Evolutionary conservation across 2,329 filamentous ascomycete species (phyloP).

Genomic region (Clonostachys rhizophaga): DNA sequence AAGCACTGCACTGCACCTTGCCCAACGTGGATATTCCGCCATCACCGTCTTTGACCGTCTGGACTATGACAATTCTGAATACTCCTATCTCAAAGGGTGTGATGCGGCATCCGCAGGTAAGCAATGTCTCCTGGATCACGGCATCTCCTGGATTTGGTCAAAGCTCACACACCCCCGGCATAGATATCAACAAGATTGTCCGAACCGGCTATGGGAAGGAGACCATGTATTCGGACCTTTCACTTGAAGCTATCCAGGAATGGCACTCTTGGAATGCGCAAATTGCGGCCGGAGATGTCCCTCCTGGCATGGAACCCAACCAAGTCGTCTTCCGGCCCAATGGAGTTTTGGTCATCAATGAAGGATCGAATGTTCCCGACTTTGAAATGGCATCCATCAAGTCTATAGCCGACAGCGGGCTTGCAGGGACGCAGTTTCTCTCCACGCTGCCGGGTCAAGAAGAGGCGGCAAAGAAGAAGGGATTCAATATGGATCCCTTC

Average conservation of each 20-base stretch:
- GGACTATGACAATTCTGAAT: conserved; percentile 28
- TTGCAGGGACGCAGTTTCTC: conserved; percentile 21
- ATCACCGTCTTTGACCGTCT: conserved; percentile 45
- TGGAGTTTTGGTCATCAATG: conserved; percentile 21
- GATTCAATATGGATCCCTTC: conserved; percentile 28
- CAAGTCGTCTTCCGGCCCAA: conserved; percentile 32
- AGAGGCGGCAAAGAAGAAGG: conserved; percentile 5
- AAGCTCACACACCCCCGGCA: too few species aligned
- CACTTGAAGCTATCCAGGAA: conserved; percentile 29
- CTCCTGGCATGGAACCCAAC: conserved; percentile 24
- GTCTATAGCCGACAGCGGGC: conserved; percentile 25
- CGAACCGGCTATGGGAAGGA: conserved; percentile 31
- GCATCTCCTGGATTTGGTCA: too few species aligned
- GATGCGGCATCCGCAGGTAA: conserved; percentile 36
- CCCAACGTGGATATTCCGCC: conserved; percentile 34
- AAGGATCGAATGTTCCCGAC: conserved; percentile 10
- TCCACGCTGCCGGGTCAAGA: conserved; percentile 13
- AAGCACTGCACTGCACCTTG: conserved; percentile 23
- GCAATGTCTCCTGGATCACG: neutral
- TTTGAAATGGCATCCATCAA: conserved; percentile 29
- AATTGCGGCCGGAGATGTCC: conserved; percentile 19
- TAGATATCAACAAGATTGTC: conserved; percentile 31
- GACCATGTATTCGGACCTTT: conserved; percentile 38
- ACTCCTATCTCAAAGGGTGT: conserved; percentile 32
- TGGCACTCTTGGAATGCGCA: conserved; percentile 42